These are phyloP conservation scores for Aspergillus cejpii DNA, from an alignment of 2,329 filamentous ascomycete species.

Conservation along the genomic window DNA sequence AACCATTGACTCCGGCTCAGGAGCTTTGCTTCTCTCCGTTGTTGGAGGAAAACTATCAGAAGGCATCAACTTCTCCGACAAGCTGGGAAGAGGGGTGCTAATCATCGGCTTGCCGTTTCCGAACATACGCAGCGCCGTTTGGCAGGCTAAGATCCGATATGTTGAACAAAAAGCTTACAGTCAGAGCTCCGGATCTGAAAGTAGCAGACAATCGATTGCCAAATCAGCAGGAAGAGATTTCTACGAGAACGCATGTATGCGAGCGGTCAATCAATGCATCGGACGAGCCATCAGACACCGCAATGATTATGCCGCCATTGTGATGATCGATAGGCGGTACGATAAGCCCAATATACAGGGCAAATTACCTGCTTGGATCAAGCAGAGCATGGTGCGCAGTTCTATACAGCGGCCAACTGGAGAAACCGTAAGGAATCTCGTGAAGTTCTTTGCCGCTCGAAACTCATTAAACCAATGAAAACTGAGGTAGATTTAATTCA, in stretches of 20 bases:
- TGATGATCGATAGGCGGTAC: conserved; percentile 78
- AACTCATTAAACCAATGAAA: conserved; percentile 7
- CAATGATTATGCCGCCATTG: conserved; percentile 82
- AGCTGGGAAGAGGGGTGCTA: conserved; percentile 77
- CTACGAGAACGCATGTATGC: conserved; percentile 93
- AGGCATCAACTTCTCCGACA: conserved; percentile 96
- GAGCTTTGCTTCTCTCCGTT: conserved; percentile 79
- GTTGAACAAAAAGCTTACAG: conserved; percentile 57
- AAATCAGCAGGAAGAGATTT: conserved; percentile 62
- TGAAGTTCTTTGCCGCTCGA: conserved; percentile 28
- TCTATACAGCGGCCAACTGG: conserved; percentile 21
- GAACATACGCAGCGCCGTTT: conserved; percentile 81
- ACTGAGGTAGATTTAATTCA: not conserved
- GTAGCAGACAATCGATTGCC: conserved; percentile 30
- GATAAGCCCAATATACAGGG: conserved; percentile 61
- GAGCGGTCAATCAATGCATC: conserved; percentile 94
- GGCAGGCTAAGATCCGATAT: conserved; percentile 86
- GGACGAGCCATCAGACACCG: conserved; percentile 84
- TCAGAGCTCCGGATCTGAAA: conserved; percentile 23
- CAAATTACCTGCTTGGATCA: conserved; percentile 89
- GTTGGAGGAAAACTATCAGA: conserved; percentile 93
- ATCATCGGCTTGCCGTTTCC: conserved; percentile 92
- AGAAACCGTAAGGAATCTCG: conserved; percentile 24
- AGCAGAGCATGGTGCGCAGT: conserved; percentile 51
- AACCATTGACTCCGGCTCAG: conserved; percentile 56